Percentiles rank a stretch among this genome's conserved stretches.
phyloP scores from a whole-genome alignment of 768 basidiomycete species.

The Suillus subaureus region DNA sequence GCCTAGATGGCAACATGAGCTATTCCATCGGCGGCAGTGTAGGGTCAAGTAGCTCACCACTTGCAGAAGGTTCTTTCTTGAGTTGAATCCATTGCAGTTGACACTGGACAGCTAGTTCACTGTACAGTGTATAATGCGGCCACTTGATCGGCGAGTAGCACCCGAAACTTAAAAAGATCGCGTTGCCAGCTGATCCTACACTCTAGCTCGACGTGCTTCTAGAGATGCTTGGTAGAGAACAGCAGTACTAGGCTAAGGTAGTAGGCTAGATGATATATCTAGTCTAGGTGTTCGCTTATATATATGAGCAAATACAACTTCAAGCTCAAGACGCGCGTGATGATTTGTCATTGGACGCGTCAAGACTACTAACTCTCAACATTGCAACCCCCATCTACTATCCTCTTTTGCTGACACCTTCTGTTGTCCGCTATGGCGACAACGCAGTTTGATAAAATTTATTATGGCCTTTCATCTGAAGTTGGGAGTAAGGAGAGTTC shows the following conservation, averaged over 20 bases:
- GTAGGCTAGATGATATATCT: not conserved
- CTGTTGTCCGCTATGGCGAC: constrained; percentile 47
- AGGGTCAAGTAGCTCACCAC: constrained; percentile 55
- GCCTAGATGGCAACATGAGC: constrained; percentile 51
- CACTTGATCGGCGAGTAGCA: not conserved
- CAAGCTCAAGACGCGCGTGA: constrained; percentile 22
- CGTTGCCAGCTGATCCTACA: not conserved
- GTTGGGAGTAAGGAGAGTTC: constrained; percentile 71
- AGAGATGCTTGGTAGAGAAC: not conserved
- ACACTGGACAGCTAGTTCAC: not conserved
- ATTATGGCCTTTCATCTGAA: constrained; percentile 69
- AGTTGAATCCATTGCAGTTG: constrained; percentile 32
- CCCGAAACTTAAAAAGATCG: not conserved
- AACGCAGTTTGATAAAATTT: constrained; percentile 87
- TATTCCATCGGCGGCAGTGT: constrained; percentile 6
- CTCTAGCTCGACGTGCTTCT: not conserved
- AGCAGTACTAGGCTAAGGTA: not conserved
- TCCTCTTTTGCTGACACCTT: constrained; percentile 10
- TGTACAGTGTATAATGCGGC: not conserved
- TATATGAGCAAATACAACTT: constrained; percentile 8
- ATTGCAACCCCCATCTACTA: constrained; percentile 16
- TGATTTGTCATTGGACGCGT: constrained; percentile 39
- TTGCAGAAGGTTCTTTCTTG: constrained; percentile 90
- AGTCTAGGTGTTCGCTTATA: not conserved
- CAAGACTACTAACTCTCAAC: constrained; percentile 17